Conservation (phyloP, 768 basidiomycete genomes). For the Fistulinella prunicolor region DNA sequence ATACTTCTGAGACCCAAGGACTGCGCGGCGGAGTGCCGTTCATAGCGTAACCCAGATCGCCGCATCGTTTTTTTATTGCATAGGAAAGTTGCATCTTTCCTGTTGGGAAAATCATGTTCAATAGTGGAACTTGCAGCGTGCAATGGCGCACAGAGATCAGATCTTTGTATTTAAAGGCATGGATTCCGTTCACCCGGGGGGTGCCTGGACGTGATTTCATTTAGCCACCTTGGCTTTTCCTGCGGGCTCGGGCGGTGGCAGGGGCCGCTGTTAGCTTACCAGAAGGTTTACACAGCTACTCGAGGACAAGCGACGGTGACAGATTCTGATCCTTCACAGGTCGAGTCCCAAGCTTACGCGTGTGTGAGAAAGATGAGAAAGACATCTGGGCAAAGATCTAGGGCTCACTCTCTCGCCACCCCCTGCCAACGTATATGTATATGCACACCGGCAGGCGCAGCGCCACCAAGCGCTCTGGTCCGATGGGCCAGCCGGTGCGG, state of each 20-base stretch:
- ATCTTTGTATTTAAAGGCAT: constrained; percentile 33
- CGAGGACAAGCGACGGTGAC: constrained; percentile 25
- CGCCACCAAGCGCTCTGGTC: constrained; percentile 21
- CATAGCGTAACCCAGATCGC: constrained; percentile 34
- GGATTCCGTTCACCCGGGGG: constrained; percentile 24
- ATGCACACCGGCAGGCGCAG: constrained; percentile 5
- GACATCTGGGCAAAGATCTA: constrained; percentile 16
- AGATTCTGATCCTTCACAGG: constrained; percentile 14
- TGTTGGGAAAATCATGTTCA: constrained; percentile 36
- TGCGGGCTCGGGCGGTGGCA: constrained; percentile 25
- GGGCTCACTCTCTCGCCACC: constrained; percentile 15
- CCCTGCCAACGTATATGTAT: constrained; percentile 10
- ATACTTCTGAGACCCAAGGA: constrained; percentile 19
- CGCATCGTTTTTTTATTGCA: constrained; percentile 24
- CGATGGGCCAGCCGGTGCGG: constrained; percentile 12
- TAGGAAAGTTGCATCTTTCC: constrained; percentile 32
- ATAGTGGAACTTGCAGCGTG: constrained; percentile 28
- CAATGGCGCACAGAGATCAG: constrained; percentile 32
- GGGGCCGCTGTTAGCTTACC: constrained; percentile 14
- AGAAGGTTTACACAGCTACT: constrained; percentile 22
- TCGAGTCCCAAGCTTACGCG: constrained; percentile 9
- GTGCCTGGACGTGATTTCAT: constrained; percentile 37
- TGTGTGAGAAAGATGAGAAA: constrained; percentile 24
- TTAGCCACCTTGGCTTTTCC: constrained; percentile 33
- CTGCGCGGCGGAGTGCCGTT: constrained; percentile 31